Evolutionary conservation across 176 grass and related monocot species (phyloP).

Genomic region (Areca catechu): DNA sequence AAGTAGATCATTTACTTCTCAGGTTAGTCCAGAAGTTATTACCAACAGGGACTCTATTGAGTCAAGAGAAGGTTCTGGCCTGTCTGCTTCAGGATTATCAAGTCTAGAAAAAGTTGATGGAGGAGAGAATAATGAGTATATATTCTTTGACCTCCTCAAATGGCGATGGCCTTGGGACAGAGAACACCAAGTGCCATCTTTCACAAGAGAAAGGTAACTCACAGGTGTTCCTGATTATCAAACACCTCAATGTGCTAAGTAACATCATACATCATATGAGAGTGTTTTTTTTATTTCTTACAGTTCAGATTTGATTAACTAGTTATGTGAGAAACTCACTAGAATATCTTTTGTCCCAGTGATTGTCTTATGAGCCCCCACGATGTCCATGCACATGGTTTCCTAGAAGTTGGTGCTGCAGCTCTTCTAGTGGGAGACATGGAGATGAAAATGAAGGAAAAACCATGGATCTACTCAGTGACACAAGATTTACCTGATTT

Average conservation of each 20-base stretch:
- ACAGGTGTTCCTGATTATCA: not conserved
- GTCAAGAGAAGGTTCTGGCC: slow-evolving; percentile 40
- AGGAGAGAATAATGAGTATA: slow-evolving; percentile 65
- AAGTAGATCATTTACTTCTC: slow-evolving; percentile 60
- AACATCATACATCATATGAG: no score
- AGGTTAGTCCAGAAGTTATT: slow-evolving; percentile 58
- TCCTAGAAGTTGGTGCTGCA: slow-evolving; percentile 83
- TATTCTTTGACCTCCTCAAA: slow-evolving; percentile 74
- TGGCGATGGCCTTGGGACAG: slow-evolving; percentile 78
- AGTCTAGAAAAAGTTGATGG: slow-evolving; percentile 41
- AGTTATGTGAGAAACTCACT: not conserved
- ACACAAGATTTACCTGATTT: slow-evolving; percentile 80
- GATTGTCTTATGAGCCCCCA: slow-evolving; percentile 40
- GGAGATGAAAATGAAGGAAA: slow-evolving; percentile 61
- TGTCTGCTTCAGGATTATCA: slow-evolving; percentile 44
- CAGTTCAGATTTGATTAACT: no score
- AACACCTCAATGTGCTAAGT: not conserved
- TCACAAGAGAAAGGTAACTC: slow-evolving; percentile 57
- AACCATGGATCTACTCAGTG: slow-evolving; percentile 54
- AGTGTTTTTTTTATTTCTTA: no score
- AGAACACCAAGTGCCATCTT: slow-evolving; percentile 34
- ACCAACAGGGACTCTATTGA: slow-evolving; percentile 50
- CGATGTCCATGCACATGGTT: slow-evolving; percentile 48
- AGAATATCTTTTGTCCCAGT: slow-evolving; percentile 18
- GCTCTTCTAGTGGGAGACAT: slow-evolving; percentile 86